Percentiles rank a stretch among this genome's conserved stretches.
Conservation (phyloP, 2,329 filamentous ascomycete species). For the Fusarium foetens region DNA sequence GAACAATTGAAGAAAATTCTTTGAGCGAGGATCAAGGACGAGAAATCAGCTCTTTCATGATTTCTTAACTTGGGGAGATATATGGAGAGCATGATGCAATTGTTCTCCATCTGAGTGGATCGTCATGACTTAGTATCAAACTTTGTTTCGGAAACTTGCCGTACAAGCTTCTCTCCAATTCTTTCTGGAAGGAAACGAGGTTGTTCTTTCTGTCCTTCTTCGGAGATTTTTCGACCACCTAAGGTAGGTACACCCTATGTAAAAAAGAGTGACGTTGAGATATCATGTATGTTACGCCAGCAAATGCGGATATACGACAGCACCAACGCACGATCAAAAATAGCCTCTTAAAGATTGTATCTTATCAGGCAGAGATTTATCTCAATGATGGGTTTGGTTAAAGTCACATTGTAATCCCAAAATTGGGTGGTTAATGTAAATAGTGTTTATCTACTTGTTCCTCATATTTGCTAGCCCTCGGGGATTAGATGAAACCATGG, state of each 20-base stretch:
- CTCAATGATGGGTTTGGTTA: not conserved
- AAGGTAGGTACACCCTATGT: not conserved
- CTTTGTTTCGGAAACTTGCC: conserved; percentile 22
- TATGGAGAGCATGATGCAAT: conserved; percentile 36
- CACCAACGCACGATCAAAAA: not conserved
- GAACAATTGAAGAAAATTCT: not conserved
- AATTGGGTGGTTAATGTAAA: not conserved
- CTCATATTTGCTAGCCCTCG: not conserved
- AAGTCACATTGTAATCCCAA: not conserved
- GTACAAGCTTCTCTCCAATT: conserved; percentile 12
- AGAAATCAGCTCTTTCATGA: conserved; percentile 13
- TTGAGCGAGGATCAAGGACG: not conserved
- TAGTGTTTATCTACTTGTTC: not conserved
- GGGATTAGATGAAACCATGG: not conserved
- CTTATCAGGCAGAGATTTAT: not conserved
- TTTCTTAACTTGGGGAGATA: conserved; percentile 14
- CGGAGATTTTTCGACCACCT: not conserved
- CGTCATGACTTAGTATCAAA: conserved; percentile 23
- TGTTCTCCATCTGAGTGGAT: conserved; percentile 28
- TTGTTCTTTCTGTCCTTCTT: conserved; percentile 2
- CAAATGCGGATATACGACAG: not conserved
- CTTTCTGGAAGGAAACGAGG: conserved; percentile 24
- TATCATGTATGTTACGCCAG: not conserved
- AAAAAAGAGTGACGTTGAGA: not conserved
- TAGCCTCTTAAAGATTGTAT: not conserved